Evolutionary conservation across 768 basidiomycete genomes (phyloP).

Genomic region (Rhizopogon vinicolor): DNA sequence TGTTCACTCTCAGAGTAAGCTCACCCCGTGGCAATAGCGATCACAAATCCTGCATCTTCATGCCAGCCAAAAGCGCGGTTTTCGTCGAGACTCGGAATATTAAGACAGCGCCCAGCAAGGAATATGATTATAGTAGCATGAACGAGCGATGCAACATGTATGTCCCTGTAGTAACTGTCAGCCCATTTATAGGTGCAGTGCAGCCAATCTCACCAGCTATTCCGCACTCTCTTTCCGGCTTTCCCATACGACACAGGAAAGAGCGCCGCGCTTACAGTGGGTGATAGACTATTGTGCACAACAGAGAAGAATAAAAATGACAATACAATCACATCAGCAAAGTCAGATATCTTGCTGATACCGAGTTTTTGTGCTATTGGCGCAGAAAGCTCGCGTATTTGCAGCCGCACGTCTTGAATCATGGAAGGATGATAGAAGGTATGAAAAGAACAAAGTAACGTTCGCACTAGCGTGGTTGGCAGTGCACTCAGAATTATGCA

Average conservation of each 20-base stretch:
- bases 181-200: not conserved
- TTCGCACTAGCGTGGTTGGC: not conserved
- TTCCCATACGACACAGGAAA: conserved; percentile 48
- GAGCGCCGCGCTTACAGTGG: conserved; percentile 41
- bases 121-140: conserved; percentile 69
- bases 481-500: not conserved
- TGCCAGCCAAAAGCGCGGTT: conserved; percentile 81
- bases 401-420: conserved; percentile 24
- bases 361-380: conserved; percentile 34
- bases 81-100: conserved; percentile 38
- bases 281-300: conserved; percentile 56
- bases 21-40: conserved; percentile 71
- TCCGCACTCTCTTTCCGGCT: conserved; percentile 41
- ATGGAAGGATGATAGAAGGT: conserved; percentile 8
- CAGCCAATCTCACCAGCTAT: conserved; percentile 51
- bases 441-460: not conserved
- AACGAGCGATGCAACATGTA: conserved; percentile 67
- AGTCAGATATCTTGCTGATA: conserved; percentile 49
- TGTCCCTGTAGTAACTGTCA: conserved; percentile 41
- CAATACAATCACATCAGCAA: conserved; percentile 49
- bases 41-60: conserved; percentile 46
- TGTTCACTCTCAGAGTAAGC: conserved; percentile 8
- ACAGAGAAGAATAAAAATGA: conserved; percentile 54
- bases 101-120: conserved; percentile 51
- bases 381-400: conserved; percentile 23